Evolutionary conservation across 1,284 basidiomycete genomes (phyloP), one percentile per base, ranked within the genome.

Genomic region (Malassezia pachydermatis): DNA sequence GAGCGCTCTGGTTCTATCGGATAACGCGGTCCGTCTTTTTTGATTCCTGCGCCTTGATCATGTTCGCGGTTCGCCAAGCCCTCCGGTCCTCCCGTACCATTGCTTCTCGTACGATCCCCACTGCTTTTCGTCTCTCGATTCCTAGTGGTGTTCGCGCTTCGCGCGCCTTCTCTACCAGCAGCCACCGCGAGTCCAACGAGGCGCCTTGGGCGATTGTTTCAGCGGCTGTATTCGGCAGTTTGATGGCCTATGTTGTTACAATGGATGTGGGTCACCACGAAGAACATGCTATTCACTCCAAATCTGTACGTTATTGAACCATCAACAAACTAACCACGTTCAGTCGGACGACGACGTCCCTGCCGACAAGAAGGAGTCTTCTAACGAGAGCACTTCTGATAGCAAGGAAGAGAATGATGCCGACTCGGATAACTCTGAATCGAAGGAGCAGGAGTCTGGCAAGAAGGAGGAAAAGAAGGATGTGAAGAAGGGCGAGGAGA

Each of bases 151-250:
- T n/a, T n/a, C n/a, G n/a, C n/a, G n/a, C 36, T 6, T 22, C 22
- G 19, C 36, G 36, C 11, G 25, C 20, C 9, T 38, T 24, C 13
- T 5, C 20, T 7, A 24, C 36, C 4, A 14, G 25, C 22, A 7
- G 13, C 14, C 36, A 38, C 36, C 36, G 28, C 9, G 10, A 16
- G 33, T 29, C 36, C 10, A 42, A 14, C 39, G 54, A 56, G 38
- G 36, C 45, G 14, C 45, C 45, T 14, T 56, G 50, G 49, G 45
- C 43, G 33, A 48, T 56, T 27, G 35, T 27, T 38, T 56, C 54
- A 10, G 32, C 42, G 27, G 29, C 42, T 25, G 45, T 55, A 11
- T 55, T 55, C 27, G 54, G 54, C 29, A 19, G 28, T 23, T 37
- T 48, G 8, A 41, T 56, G 16, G 29, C 35, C 25, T 56, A 52